These are phyloP conservation scores for Blastobotrys malaysiensis DNA, from an alignment of 1,139 yeast species.

Conservation along the genomic window DNA sequence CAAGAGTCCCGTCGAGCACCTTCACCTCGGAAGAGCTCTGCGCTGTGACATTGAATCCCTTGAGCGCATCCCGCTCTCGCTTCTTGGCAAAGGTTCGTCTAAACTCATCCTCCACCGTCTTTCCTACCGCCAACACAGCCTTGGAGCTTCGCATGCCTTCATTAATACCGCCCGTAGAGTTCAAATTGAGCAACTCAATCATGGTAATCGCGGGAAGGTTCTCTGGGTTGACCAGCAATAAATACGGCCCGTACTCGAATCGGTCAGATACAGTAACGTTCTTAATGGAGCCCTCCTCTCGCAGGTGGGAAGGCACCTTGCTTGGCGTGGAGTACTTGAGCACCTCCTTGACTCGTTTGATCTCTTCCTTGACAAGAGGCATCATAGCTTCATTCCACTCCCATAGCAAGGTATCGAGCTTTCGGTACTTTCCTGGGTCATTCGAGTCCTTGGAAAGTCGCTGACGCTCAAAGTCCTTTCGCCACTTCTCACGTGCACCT, in stretches of 20 bases:
- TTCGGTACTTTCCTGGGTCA: constrained; percentile 35
- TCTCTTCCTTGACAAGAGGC: constrained; percentile 64
- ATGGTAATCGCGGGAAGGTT: constrained; percentile 81
- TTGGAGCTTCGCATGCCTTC: constrained; percentile 85
- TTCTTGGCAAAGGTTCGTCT: constrained; percentile 49
- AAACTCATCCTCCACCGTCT: constrained; percentile 79
- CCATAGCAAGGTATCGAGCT: constrained; percentile 69
- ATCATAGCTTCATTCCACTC: constrained; percentile 67
- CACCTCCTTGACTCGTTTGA: constrained; percentile 35
- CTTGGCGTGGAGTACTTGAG: constrained; percentile 19
- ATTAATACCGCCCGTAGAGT: constrained; percentile 69
- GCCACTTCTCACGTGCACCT: constrained; percentile 87
- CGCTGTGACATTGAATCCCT: constrained; percentile 16
- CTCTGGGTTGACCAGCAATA: constrained; percentile 65
- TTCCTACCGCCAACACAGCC: constrained; percentile 76
- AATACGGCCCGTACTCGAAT: constrained; percentile 71
- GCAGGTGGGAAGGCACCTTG: constrained; percentile 16
- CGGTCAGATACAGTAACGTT: constrained; percentile 42
- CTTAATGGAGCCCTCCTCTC: constrained; percentile 15
- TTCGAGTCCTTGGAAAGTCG: background rate
- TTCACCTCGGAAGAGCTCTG: background rate
- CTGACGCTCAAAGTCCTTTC: constrained; percentile 57
- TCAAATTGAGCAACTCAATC: constrained; percentile 64
- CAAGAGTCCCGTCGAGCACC: constrained; percentile 13
- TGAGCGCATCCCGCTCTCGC: constrained; percentile 47